Evolutionary conservation across 768 basidiomycete species (phyloP), one percentile per base, ranked within the genome.

Genomic region (Russula sp.): DNA sequence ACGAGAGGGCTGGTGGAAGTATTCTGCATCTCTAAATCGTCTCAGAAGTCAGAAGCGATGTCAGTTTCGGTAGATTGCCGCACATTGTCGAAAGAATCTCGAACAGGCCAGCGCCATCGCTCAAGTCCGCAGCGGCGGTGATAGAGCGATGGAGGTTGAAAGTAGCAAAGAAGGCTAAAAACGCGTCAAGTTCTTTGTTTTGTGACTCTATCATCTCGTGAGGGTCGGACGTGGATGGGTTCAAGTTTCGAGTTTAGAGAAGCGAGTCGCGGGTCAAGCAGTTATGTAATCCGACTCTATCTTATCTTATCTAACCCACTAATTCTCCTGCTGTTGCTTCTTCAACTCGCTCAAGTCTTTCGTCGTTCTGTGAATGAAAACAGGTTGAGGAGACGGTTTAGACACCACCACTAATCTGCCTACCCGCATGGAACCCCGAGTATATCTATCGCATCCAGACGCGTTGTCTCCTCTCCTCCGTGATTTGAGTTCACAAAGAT

Each of bases 21-120:
- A 91, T 37, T 86, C 82, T 53, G 79, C 78, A 76, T 94, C 93
- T 67, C 92, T 94, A 70, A 32, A 69, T 53, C 63, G 49, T 49
- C 52, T 62, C 68, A 49, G 52, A 20, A 52, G 18, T 59, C 59
- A 47, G 44, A 53, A 35, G 16, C 22, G 50, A 52, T 27, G 39
- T 39, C 35, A 55, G 50, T 47, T 56, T 55, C 54, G 51, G 48
- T 50, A 47, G 45, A 52, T 56, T 13, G 37, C 76, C 89, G 69
- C 76, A 94, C 91, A 93, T 85, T 22, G 85, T 71, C 14, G 84
- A 81, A 55, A 95, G 80, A 55, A 94, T 80, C 64, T 89, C 85
- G 67, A 88, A 87, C 55, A 94, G 79, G 9, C 84, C 84, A 16
- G 83, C 80, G 0, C 91, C 92, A 75, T 94, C 92, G 68, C 84